A percentile compares a stretch with the other conserved stretches of the same genome.
Evolutionary conservation across 345 rosid genomes (phyloP).

Genomic region (Nephelium lappaceum): DNA sequence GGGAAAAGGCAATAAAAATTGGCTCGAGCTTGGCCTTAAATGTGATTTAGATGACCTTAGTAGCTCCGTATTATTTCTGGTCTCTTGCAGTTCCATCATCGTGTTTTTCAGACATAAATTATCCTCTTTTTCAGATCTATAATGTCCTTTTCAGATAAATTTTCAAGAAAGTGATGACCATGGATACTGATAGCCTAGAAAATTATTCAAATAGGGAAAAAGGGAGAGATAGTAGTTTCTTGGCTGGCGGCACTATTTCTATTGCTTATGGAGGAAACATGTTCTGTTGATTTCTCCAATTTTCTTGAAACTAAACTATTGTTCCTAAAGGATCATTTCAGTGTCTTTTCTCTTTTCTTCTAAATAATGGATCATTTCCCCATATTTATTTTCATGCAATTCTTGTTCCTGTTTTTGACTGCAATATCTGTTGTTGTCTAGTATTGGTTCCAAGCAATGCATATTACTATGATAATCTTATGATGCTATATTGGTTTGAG

Average conservation of each 20-base stretch:
- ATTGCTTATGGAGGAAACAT: neutral
- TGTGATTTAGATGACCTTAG: neutral
- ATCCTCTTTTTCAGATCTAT: no score
- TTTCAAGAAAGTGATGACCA: neutral
- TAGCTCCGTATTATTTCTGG: neutral
- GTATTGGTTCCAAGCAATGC: neutral
- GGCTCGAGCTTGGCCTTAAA: neutral
- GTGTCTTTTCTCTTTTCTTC: neutral
- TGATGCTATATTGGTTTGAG: neutral
- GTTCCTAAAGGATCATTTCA: neutral
- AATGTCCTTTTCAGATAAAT: neutral
- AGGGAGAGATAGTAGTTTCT: neutral
- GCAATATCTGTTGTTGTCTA: neutral
- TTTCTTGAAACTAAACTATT: neutral
- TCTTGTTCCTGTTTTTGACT: neutral
- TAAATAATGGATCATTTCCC: neutral
- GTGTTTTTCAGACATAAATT: neutral
- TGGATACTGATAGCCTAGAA: neutral
- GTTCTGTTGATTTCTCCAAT: neutral
- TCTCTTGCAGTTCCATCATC: neutral
- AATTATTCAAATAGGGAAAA: conserved; percentile 1
- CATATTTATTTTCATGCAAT: neutral
- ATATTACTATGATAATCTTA: neutral
- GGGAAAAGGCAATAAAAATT: neutral
- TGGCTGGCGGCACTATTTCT: neutral